These are phyloP conservation scores for Citrus sp. DNA, from an alignment of 345 rosid species.

Conservation along the genomic window DNA sequence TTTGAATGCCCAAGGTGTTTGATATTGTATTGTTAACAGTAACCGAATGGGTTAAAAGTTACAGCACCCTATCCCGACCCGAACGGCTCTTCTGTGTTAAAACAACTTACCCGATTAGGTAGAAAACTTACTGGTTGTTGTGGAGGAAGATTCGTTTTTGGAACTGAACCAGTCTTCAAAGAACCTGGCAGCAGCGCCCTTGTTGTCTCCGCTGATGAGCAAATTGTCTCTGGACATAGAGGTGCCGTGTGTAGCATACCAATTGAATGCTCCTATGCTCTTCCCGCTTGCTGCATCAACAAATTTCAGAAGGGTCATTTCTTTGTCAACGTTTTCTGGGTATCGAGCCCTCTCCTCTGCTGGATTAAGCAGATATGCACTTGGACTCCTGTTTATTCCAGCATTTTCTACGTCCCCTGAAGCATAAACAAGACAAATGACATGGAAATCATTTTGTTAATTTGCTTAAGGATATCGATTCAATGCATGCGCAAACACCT, in stretches of 20 bases:
- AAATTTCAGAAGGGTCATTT: constrained; percentile 55
- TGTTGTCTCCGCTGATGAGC: constrained; percentile 64
- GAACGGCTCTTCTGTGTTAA: too few species aligned
- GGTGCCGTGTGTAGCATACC: constrained; percentile 63
- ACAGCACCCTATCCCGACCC: too few species aligned
- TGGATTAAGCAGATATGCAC: constrained; percentile 50
- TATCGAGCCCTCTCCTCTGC: constrained; percentile 48
- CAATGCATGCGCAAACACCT: background rate
- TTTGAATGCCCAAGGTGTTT: too few species aligned
- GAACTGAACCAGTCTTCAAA: constrained; percentile 51
- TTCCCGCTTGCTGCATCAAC: constrained; percentile 20
- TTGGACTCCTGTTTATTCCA: constrained; percentile 57
- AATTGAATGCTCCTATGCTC: constrained; percentile 49
- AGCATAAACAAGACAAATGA: background rate
- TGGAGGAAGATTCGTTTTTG: constrained; percentile 10
- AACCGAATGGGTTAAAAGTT: too few species aligned
- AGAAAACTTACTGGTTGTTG: background rate
- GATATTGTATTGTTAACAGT: too few species aligned
- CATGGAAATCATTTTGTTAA: background rate
- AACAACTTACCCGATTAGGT: constrained; percentile 3
- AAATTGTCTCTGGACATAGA: constrained; percentile 58
- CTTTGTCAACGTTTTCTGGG: constrained; percentile 36
- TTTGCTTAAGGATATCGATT: background rate
- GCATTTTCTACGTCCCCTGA: constrained; percentile 48
- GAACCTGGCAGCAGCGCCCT: constrained; percentile 63